Percentiles rank a stretch among this genome's conserved stretches.
Conservation (phyloP, 768 basidiomycete genomes). For the Lactarius sanguifluus region DNA sequence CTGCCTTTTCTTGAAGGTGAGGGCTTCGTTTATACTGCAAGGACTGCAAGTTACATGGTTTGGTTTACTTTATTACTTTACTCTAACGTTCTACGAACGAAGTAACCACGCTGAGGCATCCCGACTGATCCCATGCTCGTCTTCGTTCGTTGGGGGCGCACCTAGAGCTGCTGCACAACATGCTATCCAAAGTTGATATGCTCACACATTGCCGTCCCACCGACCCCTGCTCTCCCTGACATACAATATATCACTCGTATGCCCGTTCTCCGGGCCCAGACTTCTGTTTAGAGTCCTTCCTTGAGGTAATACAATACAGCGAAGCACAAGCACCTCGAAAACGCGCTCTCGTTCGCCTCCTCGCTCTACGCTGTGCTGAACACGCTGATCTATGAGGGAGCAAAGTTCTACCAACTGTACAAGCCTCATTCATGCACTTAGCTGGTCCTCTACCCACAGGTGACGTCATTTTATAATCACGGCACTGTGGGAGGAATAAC, state of each 20-base stretch:
- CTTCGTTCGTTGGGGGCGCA: constrained; percentile 90
- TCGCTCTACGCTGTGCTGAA: constrained; percentile 78
- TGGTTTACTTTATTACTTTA: too few relatives aligned
- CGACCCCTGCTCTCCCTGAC: constrained; percentile 40
- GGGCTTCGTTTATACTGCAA: too few relatives aligned
- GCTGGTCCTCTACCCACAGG: background rate
- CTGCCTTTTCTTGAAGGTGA: too few relatives aligned
- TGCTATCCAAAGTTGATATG: constrained; percentile 86
- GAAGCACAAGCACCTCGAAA: constrained; percentile 51
- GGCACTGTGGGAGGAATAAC: background rate
- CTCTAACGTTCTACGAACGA: too few relatives aligned
- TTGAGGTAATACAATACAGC: constrained; percentile 64
- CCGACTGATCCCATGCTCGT: too few relatives aligned
- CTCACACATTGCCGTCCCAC: constrained; percentile 86
- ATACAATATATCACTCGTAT: background rate
- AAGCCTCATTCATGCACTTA: background rate
- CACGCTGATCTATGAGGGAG: constrained; percentile 73
- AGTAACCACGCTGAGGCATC: too few relatives aligned
- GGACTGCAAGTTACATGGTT: too few relatives aligned
- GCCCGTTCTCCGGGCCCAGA: background rate
- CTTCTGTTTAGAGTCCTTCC: constrained; percentile 93
- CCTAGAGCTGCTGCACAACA: constrained; percentile 70
- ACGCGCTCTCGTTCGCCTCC: constrained; percentile 62
- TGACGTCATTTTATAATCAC: background rate
- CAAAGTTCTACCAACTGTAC: background rate